Evolutionary conservation across 176 grass and related monocot genomes (phyloP).

Genomic region (Hordeum marinum): DNA sequence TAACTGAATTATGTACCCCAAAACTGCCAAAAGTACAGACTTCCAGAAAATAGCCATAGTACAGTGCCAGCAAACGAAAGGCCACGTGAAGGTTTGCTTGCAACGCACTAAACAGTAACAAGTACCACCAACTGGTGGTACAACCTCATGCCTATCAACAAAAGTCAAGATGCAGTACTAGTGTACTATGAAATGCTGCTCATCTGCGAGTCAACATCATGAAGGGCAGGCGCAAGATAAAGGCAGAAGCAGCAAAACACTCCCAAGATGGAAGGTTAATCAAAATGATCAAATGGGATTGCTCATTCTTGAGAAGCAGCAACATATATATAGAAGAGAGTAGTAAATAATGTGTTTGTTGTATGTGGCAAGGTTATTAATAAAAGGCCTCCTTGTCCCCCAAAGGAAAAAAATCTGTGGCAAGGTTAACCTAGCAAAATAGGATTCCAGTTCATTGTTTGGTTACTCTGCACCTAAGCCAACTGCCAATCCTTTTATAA

Average conservation of each 20-base stretch:
- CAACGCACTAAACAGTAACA: conserved; percentile 39
- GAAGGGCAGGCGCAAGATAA: background rate
- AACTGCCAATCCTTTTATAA: background rate
- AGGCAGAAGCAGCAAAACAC: background rate
- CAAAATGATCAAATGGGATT: background rate
- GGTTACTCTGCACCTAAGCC: background rate
- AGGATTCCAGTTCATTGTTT: background rate
- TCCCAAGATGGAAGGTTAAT: background rate
- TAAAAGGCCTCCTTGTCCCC: background rate
- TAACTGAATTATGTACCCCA: conserved; percentile 36
- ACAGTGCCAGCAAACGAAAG: conserved; percentile 26
- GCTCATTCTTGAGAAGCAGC: background rate
- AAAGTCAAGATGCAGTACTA: conserved; percentile 28
- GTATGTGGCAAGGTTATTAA: background rate
- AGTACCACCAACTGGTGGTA: conserved; percentile 17
- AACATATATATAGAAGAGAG: background rate
- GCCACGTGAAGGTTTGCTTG: conserved; percentile 27
- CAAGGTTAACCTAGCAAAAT: conserved; percentile 13
- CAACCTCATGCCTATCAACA: conserved; percentile 19
- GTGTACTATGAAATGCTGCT: background rate
- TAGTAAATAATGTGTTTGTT: background rate
- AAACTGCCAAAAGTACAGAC: conserved; percentile 26
- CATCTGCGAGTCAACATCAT: conserved; percentile 17
- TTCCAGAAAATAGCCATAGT: background rate
- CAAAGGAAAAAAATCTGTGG: background rate